Percentiles rank a stretch among this genome's conserved stretches.
Evolutionary conservation across 768 basidiomycete species (phyloP).

Genomic region (Rhodotorula diobovata): DNA sequence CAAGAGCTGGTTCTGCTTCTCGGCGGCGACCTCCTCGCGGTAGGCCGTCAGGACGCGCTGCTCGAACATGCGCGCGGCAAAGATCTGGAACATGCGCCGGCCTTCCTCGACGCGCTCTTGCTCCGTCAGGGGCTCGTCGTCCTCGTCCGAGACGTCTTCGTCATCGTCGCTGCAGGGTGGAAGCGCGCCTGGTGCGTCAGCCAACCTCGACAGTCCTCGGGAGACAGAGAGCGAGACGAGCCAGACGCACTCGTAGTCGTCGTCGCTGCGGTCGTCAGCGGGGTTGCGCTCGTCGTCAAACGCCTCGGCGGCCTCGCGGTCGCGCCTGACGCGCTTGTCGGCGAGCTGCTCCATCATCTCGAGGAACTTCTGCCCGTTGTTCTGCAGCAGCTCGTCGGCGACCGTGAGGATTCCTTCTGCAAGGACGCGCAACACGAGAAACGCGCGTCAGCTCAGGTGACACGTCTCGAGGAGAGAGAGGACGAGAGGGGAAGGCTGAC

Average conservation of each 20-base stretch:
- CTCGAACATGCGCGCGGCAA: conserved; percentile 99
- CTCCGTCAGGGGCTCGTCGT: conserved; percentile 70
- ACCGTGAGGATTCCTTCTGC: conserved; percentile 93
- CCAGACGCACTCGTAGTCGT: conserved; percentile 33
- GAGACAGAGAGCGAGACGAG: neutral
- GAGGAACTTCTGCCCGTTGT: conserved; percentile 96
- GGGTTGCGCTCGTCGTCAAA: conserved; percentile 63
- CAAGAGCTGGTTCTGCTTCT: conserved; percentile 84
- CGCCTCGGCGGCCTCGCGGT: conserved; percentile 58
- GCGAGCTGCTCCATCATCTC: conserved; percentile 99
- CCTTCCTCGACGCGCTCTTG: conserved; percentile 99
- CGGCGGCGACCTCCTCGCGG: conserved; percentile 86
- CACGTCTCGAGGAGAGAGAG: neutral
- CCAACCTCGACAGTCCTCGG: neutral
- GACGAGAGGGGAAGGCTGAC: conserved; percentile 33
- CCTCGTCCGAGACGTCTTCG: conserved; percentile 54
- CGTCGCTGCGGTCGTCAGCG: conserved; percentile 56
- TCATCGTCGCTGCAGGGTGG: conserved; percentile 51
- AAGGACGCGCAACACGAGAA: neutral
- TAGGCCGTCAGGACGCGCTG: conserved; percentile 95
- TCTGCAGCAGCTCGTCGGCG: conserved; percentile 95
- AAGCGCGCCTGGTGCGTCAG: neutral
- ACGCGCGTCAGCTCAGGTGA: conserved; percentile 26
- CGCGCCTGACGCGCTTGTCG: conserved; percentile 84
- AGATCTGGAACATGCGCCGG: conserved; percentile 98